A percentile compares a stretch with the other conserved stretches of the same genome.
Conservation (phyloP, 2,329 filamentous ascomycete genomes). For the Diplodia intermedia region DNA sequence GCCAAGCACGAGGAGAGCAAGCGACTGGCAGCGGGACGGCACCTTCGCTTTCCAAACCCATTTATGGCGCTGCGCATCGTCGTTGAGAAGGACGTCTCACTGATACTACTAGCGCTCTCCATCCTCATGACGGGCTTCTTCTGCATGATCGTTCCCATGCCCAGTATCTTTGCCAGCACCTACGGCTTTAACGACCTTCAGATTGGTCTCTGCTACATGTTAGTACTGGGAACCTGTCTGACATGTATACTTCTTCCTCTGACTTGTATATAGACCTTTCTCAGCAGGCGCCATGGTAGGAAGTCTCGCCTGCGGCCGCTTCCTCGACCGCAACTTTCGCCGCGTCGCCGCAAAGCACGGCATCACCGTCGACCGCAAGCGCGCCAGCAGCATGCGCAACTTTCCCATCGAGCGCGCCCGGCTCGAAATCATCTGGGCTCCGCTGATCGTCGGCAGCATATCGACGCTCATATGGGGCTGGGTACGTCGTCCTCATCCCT, state of each 20-base stretch:
- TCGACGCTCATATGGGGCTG: slow-evolving; percentile 52
- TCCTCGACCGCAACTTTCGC: slow-evolving; percentile 76
- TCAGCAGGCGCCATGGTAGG: slow-evolving; percentile 45
- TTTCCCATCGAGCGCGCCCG: slow-evolving; percentile 60
- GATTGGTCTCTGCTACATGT: slow-evolving; percentile 47
- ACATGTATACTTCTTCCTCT: slow-evolving; percentile 39
- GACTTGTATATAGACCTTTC: slow-evolving; percentile 38
- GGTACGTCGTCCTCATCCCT: slow-evolving; percentile 41
- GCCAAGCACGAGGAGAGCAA: slow-evolving; percentile 35
- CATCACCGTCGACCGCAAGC: slow-evolving; percentile 66
- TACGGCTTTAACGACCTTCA: slow-evolving; percentile 56
- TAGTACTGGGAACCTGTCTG: slow-evolving; percentile 18
- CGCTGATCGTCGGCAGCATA: slow-evolving; percentile 45
- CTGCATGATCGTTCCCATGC: slow-evolving; percentile 51
- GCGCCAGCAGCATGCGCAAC: slow-evolving; percentile 59
- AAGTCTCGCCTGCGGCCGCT: slow-evolving; percentile 56
- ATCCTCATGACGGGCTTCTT: slow-evolving; percentile 39
- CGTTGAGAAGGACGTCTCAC: slow-evolving; percentile 46
- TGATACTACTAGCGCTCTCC: slow-evolving; percentile 42
- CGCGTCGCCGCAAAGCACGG: slow-evolving; percentile 68
- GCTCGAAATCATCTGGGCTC: slow-evolving; percentile 50
- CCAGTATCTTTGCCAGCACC: slow-evolving; percentile 51
- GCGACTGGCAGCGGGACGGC: slow-evolving; percentile 37
- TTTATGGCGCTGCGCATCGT: slow-evolving; percentile 48
- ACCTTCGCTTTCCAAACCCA: slow-evolving; percentile 52